These are phyloP conservation scores for Elongisporangium prolatum DNA, from an alignment of 352 stramenopile species.

Conservation along the genomic window DNA sequence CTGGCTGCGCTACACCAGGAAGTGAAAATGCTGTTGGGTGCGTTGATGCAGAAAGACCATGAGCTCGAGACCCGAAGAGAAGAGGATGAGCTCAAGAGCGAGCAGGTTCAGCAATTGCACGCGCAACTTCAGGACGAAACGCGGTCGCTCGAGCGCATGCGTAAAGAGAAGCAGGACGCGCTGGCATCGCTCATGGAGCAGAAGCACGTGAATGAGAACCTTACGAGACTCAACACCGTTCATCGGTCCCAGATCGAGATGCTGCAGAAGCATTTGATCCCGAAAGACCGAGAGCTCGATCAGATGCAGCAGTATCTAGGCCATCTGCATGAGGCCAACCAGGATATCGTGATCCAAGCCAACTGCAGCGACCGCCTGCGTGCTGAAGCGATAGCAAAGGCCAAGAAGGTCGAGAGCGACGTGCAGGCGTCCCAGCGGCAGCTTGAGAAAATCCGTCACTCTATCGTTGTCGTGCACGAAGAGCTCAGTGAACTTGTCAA, in stretches of 20 bases:
- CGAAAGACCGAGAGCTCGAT: slow-evolving; percentile 58
- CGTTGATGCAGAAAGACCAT: slow-evolving; percentile 55
- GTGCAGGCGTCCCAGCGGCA: slow-evolving; percentile 20
- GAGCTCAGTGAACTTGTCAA: slow-evolving; percentile 60
- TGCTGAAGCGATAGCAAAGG: slow-evolving; percentile 31
- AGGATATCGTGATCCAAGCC: slow-evolving; percentile 64
- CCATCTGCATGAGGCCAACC: slow-evolving; percentile 54
- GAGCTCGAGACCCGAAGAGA: slow-evolving; percentile 31
- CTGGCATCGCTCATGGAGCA: slow-evolving; percentile 26
- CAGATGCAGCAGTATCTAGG: slow-evolving; percentile 62
- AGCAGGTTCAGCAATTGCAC: slow-evolving; percentile 28
- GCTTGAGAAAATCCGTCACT: slow-evolving; percentile 45
- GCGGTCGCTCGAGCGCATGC: slow-evolving; percentile 16
- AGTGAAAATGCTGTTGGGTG: slow-evolving; percentile 63
- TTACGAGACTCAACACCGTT: slow-evolving; percentile 62
- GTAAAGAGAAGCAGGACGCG: slow-evolving; percentile 41
- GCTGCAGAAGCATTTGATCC: slow-evolving; percentile 59
- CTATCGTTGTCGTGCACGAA: slow-evolving; percentile 56
- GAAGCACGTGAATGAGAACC: slow-evolving; percentile 35
- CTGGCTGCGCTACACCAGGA: slow-evolving; percentile 55
- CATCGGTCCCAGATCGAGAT: slow-evolving; percentile 73
- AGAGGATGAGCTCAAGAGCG: slow-evolving; percentile 18
- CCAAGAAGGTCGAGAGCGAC: slow-evolving; percentile 43
- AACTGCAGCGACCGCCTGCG: slow-evolving; percentile 63
- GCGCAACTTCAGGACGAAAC: slow-evolving; percentile 32